Base-by-base conservation (phyloP, 139 green algal species). In the Monoraphidium neglectum region DNA sequence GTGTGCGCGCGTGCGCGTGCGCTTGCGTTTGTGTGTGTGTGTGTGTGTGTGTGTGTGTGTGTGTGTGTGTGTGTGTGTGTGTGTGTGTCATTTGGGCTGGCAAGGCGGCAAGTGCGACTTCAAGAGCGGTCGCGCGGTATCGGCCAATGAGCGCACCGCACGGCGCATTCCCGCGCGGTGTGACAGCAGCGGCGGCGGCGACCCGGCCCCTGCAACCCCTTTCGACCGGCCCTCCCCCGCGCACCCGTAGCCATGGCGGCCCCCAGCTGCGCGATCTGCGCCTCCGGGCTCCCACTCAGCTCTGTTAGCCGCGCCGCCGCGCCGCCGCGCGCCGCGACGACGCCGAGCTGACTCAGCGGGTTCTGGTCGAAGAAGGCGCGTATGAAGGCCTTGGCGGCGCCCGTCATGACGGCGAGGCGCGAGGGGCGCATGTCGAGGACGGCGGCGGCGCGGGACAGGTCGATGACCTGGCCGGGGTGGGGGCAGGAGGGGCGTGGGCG, bases 291-390 rank as follows among this genome's bases (percentile, higher is more conserved):
- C 54, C 87, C 89, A 3, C 81, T 89, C 8, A 97, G 84, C 33
- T 95, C 86, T 2, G 88, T 94, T 21, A 97, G 86, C 26, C 77
- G 70, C 68, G 95, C 79, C 0, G 92, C 92, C 33, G 92, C 68
- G 33, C 96, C 96, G 74, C 97, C 84, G 38, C 94, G 90, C 78
- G 96, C 74, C 24, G 95, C 73, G 46, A 97, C 67, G 8, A 99
- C 66, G 28, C 91, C 92, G 47, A 99, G 82, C 72, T 99, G 94
- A 61, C 84, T 93, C 32, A 98, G 81, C 0, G 95, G 95, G 78
- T 98, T 98, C 40, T 86, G 76, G 78, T 99, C 95, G 69, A 99
- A 99, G 83, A 97, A 99, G 65, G 93, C 80, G 13, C 89, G 83
- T 15, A 99, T 82, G 75, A 98, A 98, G 18, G 65, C 74, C 63